Base-by-base conservation (phyloP, 1,284 basidiomycete genomes). In the Malassezia equina region DNA sequence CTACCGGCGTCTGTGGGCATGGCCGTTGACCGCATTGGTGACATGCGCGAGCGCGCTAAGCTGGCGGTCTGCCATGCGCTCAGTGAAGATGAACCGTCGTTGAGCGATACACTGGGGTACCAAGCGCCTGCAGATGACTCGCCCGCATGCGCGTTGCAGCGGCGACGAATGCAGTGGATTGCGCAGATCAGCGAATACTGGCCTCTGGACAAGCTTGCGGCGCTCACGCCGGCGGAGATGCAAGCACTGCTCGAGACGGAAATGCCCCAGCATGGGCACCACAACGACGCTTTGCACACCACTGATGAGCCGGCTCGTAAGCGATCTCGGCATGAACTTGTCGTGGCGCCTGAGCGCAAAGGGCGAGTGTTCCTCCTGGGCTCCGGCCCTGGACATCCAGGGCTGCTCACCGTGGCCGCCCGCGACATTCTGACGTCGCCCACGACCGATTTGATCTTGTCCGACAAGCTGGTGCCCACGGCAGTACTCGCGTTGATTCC, bases 401-500 rank as follows among this genome's bases (percentile, higher is more conserved):
- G 86, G 1, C 81, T 96, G 11, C 82, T 96, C 43, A 96, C 93
- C 1, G 78, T 88, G 7, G 86, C 90, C 0, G 89, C 90, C 0
- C 86, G 87, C 63, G 80, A 80, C 17, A 83, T 86, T 0, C 81
- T 98, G 43, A 88, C 86, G 2, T 73, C 75, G 9, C 49, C 69
- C 13, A 80, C 83, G 8, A 87, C 90, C 1, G 83, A 91, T 60
- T 78, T 95, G 32, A 86, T 96, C 19, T 81, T 96, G 4, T 88
- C 89, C 8, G 93, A 96, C 78, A 98, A 98, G 73, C 85, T 98
- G n/a, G 93, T 96, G 0, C 93, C 93, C 0, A 81, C 85, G 7
- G 83, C 85, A 12, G 86, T 96, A 15, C 83, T 98, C 25, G 82
- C 81, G 0, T 79, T 95, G n/a, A 88, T 96, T 47, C 91, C 91